Percentiles rank a stretch among this genome's conserved stretches.
Conservation (phyloP, 2,329 filamentous ascomycete species). For the Fusarium praegraminearum region DNA sequence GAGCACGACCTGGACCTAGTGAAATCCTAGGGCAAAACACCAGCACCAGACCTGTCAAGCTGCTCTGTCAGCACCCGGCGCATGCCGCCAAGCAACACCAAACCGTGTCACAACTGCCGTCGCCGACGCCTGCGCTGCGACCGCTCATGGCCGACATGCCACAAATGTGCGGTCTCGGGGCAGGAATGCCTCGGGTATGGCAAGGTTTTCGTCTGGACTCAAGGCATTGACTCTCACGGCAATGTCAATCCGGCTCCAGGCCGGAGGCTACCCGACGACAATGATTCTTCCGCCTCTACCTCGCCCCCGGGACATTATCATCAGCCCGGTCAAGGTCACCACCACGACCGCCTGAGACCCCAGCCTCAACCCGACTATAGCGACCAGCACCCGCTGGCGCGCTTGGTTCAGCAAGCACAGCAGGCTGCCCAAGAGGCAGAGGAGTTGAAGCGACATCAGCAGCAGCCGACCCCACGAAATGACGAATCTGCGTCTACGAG, state of each 20-base stretch:
- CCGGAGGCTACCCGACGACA: slow-evolving; percentile 40
- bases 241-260: slow-evolving; percentile 55
- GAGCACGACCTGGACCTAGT: slow-evolving; percentile 38
- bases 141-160: slow-evolving; percentile 68
- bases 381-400: slow-evolving; percentile 40
- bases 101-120: slow-evolving; percentile 72
- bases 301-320: slow-evolving; percentile 14
- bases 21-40: slow-evolving; percentile 24
- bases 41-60: slow-evolving; percentile 33
- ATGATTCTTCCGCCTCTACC: slow-evolving; percentile 30
- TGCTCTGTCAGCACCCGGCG: slow-evolving; percentile 48
- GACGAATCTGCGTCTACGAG: slow-evolving; percentile 13
- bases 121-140: slow-evolving; percentile 72
- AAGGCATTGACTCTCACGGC: slow-evolving; percentile 62
- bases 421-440: slow-evolving; percentile 36
- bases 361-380: slow-evolving; percentile 38
- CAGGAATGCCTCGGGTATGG: slow-evolving; percentile 72
- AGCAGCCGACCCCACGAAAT: slow-evolving; percentile 9
- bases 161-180: slow-evolving; percentile 68
- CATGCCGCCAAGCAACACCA: slow-evolving; percentile 55
- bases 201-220: slow-evolving; percentile 70
- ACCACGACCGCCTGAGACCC: slow-evolving; percentile 23
- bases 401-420: slow-evolving; percentile 25
- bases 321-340: slow-evolving; percentile 11
- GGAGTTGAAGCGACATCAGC: slow-evolving; percentile 25